These are phyloP conservation scores for Capsicum pubescens DNA, from an alignment of 257 asterid species.

Conservation along the genomic window DNA sequence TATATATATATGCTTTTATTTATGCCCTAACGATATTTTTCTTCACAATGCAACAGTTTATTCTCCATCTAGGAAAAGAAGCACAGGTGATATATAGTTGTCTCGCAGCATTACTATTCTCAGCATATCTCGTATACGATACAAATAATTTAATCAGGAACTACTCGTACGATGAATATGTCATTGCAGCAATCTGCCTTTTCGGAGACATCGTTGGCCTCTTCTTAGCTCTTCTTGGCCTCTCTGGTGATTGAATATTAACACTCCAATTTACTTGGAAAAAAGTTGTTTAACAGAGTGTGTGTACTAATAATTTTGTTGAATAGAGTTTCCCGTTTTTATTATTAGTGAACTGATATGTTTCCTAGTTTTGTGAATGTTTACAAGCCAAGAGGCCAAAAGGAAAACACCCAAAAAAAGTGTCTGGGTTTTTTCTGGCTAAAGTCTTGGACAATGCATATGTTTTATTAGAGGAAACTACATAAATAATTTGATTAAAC, in stretches of 20 bases:
- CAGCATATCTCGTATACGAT: constrained; percentile 67
- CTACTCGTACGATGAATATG: constrained; percentile 62
- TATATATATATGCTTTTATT: neutral
- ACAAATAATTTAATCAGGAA: constrained; percentile 71
- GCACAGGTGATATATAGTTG: constrained; percentile 53
- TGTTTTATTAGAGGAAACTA: no score
- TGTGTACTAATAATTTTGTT: neutral
- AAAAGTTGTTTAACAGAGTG: neutral
- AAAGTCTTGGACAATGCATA: no score
- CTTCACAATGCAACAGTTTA: constrained; percentile 32
- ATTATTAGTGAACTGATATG: neutral
- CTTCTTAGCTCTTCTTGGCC: constrained; percentile 51
- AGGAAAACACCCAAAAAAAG: no score
- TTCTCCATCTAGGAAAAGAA: constrained; percentile 47
- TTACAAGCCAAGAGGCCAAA: neutral
- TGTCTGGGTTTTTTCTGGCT: no score
- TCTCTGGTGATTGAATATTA: constrained; percentile 25
- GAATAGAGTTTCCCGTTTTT: neutral
- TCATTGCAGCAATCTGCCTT: constrained; percentile 56
- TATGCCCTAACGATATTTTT: neutral
- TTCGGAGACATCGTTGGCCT: constrained; percentile 65
- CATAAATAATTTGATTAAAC: no score
- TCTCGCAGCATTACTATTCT: constrained; percentile 60
- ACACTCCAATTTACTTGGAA: neutral
- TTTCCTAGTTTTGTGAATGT: constrained; percentile 3